Base-by-base conservation (phyloP, 148 eudicot genomes). In the Polygonum maritimum region DNA sequence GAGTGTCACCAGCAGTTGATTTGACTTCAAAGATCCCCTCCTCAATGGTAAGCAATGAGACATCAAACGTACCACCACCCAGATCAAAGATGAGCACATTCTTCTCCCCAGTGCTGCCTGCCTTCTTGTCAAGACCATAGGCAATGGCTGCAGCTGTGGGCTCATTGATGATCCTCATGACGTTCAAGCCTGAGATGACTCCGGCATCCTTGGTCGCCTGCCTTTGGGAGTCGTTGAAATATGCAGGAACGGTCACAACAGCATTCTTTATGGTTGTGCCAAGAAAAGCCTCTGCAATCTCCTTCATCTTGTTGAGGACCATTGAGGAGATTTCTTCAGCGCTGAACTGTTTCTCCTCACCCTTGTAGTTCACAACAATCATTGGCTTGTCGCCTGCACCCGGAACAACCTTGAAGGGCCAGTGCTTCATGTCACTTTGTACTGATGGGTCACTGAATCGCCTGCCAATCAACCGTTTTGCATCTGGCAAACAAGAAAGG, bases 31-130 rank as follows among this genome's bases (percentile, higher is more conserved):
- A 74, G 31, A 74, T 74, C 1, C 76, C 76, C 62, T 74, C 76
- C 63, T 74, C 76, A 51, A 74, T 74, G 7, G 76, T 74, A 35
- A 74, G 76, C 10, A 74, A 39, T 49, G 76, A 74, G 11, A 74
- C 76, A 74, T 74, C 76, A 33, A 74, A 74, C 16, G 76, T 74
- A 26, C 76, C 76, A 74, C 76, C 76, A 13, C 76, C 76, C 63
- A 74, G 49, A 49, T 74, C 76, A 33, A 74, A 74, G 36, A 74
- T 74, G 40, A 74, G 22, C 11, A 74, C 76, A 74, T 74, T 74
- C 76, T 74, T 74, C 76, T 74, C 76, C 1, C 76, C 76, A 3
- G 33, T 74, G 62, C 76, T 74, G 62, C 38, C 9, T 14, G 76
- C 76, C 63, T 74, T 74, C 62, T 74, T 74, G 63, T 74, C 76